These are phyloP conservation scores for Phoenix roebelenii DNA, from an alignment of 176 grass and related monocot species.

Conservation along the genomic window DNA sequence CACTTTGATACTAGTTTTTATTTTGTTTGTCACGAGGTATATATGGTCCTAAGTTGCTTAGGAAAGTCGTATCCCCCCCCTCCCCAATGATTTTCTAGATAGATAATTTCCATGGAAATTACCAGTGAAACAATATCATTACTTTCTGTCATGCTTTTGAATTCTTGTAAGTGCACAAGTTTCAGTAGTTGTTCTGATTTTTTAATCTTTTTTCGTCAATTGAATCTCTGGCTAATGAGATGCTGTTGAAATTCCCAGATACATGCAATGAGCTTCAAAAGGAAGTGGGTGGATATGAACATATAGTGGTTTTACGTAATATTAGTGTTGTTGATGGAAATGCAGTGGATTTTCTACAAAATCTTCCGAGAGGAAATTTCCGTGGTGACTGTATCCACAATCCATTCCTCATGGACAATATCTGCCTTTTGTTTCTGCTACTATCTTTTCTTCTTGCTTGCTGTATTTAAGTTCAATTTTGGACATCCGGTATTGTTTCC, in stretches of 20 bases:
- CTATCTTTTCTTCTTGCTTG: too few relatives aligned
- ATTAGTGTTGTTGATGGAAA: constrained; percentile 64
- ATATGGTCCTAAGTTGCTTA: too few relatives aligned
- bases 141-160: too few relatives aligned
- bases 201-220: neutral
- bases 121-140: too few relatives aligned
- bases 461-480: too few relatives aligned
- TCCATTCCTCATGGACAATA: neutral
- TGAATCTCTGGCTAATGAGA: neutral
- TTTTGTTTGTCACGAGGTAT: too few relatives aligned
- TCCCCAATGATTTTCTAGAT: too few relatives aligned
- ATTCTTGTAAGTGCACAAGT: too few relatives aligned
- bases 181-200: neutral
- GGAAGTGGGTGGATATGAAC: constrained; percentile 78
- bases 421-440: neutral
- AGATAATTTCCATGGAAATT: too few relatives aligned
- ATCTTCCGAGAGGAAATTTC: constrained; percentile 53
- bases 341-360: constrained; percentile 37
- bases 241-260: constrained; percentile 29
- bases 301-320: constrained; percentile 51
- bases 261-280: constrained; percentile 72
- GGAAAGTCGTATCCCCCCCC: too few relatives aligned
- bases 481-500: too few relatives aligned
- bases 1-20: too few relatives aligned
- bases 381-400: constrained; percentile 81